Evolutionary conservation across 176 grass and related monocot genomes (phyloP), one percentile per base, ranked within the genome.

Genomic region (Rhynchospora breviuscula): DNA sequence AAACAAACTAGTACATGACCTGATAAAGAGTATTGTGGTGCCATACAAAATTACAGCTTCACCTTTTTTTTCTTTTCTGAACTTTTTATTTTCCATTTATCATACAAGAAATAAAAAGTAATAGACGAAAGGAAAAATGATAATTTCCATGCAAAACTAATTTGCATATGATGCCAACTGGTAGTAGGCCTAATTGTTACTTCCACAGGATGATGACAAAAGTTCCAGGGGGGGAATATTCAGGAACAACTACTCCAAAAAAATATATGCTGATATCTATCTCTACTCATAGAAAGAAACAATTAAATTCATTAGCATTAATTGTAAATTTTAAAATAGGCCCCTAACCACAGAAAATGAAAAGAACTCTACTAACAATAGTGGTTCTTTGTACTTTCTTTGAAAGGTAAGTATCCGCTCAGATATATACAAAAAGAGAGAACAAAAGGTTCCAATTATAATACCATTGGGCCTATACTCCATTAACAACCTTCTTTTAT

Each of bases 371-470:
- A 53, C 22, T 53, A 31, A 14, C 10, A 77, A 77, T 77, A 29
- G 23, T 77, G 22, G 49, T 56, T 31, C 73, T 77, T 31, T 56
- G 49, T 77, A 31, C 13, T 77, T 76, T 56, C 48, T 77, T 56
- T 17, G 13, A 18, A 56, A 56, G 18, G 18, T 56, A 56, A 10
- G 13, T 1, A 33, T 77, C 11, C 31, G 21, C 73, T 54, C 73
- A 77, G 49, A 76, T 56, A 77, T 75, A 56, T 77, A 31, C 73
- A 77, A 56, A 77, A 76, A 56, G 49, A 52, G 18, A 54, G 6
- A 77, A 29, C 46, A 51, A 51, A 74, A 74, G 33, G 67, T 72
- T 31, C 11, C n/a, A 3, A 31, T 17, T 77, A 26, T 31, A 77
- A 56, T 54, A 77, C 48, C 49, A 77, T 74, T 74, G 46, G 9